Conservation (phyloP, 2,329 filamentous ascomycete species). For the Thermothelomyces thermophilus region DNA sequence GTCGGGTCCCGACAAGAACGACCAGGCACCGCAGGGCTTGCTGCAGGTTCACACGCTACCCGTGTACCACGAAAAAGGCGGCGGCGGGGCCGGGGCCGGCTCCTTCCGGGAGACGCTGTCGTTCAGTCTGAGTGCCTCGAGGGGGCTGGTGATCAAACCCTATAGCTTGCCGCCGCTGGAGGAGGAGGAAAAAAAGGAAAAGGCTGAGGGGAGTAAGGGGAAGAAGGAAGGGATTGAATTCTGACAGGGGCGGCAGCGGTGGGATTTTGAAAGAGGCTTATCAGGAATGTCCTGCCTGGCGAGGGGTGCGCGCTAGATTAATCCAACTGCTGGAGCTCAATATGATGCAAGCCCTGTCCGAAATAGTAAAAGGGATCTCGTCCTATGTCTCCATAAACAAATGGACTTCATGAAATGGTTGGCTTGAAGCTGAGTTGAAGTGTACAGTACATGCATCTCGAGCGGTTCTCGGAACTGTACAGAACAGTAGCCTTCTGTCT, state of each 20-base stretch:
- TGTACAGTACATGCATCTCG: too few relatives aligned
- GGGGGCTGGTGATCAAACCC: conserved; percentile 76
- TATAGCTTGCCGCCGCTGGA: conserved; percentile 85
- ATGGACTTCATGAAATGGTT: too few relatives aligned
- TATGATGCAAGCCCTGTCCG: too few relatives aligned
- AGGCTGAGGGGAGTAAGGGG: conserved; percentile 31
- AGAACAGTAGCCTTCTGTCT: too few relatives aligned
- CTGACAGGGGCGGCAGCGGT: conserved; percentile 1
- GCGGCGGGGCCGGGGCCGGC: conserved; percentile 61
- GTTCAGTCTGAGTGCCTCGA: conserved; percentile 75
- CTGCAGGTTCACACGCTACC: conserved; percentile 77
- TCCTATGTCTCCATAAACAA: too few relatives aligned
- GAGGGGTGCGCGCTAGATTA: too few relatives aligned
- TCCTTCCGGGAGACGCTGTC: conserved; percentile 78
- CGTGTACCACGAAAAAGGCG: conserved; percentile 80
- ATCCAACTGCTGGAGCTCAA: too few relatives aligned
- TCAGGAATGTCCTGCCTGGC: too few relatives aligned
- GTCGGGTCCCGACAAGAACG: conserved; percentile 46
- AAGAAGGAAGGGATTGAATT: conserved; percentile 59
- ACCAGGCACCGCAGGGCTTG: conserved; percentile 72
- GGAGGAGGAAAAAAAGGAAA: conserved; percentile 52
- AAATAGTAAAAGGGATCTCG: too few relatives aligned
- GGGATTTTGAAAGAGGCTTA: too few relatives aligned
- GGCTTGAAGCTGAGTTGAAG: too few relatives aligned
- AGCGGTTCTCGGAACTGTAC: too few relatives aligned